Evolutionary conservation across 345 rosid species (phyloP).

Genomic region (Aquilaria yunnanensis): DNA sequence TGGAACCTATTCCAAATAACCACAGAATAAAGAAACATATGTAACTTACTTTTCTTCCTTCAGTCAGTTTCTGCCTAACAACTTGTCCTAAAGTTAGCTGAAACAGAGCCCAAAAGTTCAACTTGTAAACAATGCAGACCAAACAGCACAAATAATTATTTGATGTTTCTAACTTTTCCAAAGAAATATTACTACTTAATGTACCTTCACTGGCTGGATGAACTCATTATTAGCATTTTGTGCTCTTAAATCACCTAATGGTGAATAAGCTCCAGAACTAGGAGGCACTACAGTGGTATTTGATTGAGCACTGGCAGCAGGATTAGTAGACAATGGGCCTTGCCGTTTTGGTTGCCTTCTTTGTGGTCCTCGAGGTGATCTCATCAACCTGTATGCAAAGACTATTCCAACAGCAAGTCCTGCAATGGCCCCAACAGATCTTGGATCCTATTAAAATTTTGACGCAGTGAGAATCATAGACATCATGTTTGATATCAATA

Average conservation of each 20-base stretch:
- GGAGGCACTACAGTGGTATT: slow-evolving; percentile 20
- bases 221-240: slow-evolving; percentile 68
- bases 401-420: slow-evolving; percentile 92
- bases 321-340: slow-evolving; percentile 39
- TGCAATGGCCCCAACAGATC: slow-evolving; percentile 89
- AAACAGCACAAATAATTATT: not conserved
- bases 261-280: slow-evolving; percentile 28
- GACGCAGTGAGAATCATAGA: slow-evolving; percentile 13
- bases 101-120: no score
- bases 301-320: slow-evolving; percentile 38
- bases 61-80: slow-evolving; percentile 83
- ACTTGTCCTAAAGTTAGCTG: slow-evolving; percentile 83
- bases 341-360: slow-evolving; percentile 79
- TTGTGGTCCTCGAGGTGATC: slow-evolving; percentile 59
- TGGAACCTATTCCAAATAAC: no score
- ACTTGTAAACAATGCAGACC: not conserved
- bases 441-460: slow-evolving; percentile 51
- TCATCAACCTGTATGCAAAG: slow-evolving; percentile 71
- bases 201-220: slow-evolving; percentile 69
- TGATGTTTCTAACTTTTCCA: not conserved
- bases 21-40: not conserved
- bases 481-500: not conserved
- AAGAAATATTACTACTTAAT: not conserved
- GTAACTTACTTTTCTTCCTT: slow-evolving; percentile 74
- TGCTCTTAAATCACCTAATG: slow-evolving; percentile 47